Evolutionary conservation across 768 basidiomycete species (phyloP).

Genomic region (Agaricus bisporus): DNA sequence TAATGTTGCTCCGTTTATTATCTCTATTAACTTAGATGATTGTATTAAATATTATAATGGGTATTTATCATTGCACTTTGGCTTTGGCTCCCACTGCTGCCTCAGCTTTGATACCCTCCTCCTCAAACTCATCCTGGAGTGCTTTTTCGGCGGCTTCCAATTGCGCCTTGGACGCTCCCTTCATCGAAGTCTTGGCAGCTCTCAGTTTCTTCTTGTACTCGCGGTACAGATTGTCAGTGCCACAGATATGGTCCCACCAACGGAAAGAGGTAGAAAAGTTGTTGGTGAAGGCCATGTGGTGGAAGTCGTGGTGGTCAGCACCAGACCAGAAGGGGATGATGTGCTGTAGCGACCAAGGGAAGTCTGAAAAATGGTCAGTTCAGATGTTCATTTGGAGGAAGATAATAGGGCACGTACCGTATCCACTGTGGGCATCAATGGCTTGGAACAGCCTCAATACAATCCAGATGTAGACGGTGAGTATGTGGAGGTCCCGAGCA

Average conservation of each 20-base stretch:
- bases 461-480: constrained; percentile 94
- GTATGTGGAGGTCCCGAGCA: constrained; percentile 74
- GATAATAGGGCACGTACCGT: constrained; percentile 48
- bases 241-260: constrained; percentile 86
- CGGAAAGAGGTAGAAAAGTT: constrained; percentile 94
- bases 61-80: constrained; percentile 27
- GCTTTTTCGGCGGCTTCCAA: constrained; percentile 49
- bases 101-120: constrained; percentile 68
- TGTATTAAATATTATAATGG: neutral
- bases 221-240: constrained; percentile 87
- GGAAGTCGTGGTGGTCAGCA: constrained; percentile 97
- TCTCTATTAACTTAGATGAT: too few species aligned
- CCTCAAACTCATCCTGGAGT: constrained; percentile 64
- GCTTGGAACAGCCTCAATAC: constrained; percentile 93
- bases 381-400: neutral
- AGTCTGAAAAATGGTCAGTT: constrained; percentile 45
- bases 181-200: constrained; percentile 53
- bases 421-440: constrained; percentile 94
- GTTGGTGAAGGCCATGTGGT: constrained; percentile 94
- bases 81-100: constrained; percentile 39
- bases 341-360: constrained; percentile 95
- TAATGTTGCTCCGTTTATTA: neutral
- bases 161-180: constrained; percentile 48
- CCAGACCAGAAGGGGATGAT: constrained; percentile 95
- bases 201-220: constrained; percentile 66